Evolutionary conservation across 306 rosid species (phyloP), one percentile per base, ranked within the genome.

Genomic region (Betula pendula): DNA sequence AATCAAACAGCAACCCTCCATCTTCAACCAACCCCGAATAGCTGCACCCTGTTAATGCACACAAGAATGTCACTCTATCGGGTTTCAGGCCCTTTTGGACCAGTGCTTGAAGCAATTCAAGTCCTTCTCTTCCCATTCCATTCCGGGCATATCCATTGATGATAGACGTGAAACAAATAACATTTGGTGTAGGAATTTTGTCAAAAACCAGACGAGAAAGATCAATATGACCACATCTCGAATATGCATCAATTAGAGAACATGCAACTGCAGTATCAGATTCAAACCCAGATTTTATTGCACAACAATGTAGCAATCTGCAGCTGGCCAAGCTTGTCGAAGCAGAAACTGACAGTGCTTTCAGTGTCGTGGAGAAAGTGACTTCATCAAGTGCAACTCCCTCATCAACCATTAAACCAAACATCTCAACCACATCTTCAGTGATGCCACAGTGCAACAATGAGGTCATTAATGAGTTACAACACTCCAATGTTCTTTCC

Each of bases 401-500:
- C 71, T 88, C 93, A 68, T 92, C 96, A 7, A 86, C 62, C 90
- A 92, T 87, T 72, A 92, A 83, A 80, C 90, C 90, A 77, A 95
- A 90, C 92, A 95, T 85, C 74, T 92, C 96, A 73, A 85, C 81
- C 73, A 85, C 93, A 83, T 88, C 98, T 76, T 82, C 92, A 72
- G 58, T 42, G 65, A 73, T 77, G 48, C 85, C 94, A 77, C 87
- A 83, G 27, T 86, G 88, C 81, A 84, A 81, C 84, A 92, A 86
- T 74, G 97, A 90, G 49, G 97, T 84, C 96, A 95, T 89, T 83
- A 92, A 86, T 60, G 97, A 90, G 84, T 95, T 95, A 75, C 88
- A 85, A 71, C 97, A 88, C 80, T 82, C 92, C 82, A 88, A 73
- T 66, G 81, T 83, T 84, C 73, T 87, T 52, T 74, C 77, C 22